These are phyloP conservation scores for Zychaea mexicana DNA, from an alignment of 371 early-diverging fungal genomes.

Conservation along the genomic window DNA sequence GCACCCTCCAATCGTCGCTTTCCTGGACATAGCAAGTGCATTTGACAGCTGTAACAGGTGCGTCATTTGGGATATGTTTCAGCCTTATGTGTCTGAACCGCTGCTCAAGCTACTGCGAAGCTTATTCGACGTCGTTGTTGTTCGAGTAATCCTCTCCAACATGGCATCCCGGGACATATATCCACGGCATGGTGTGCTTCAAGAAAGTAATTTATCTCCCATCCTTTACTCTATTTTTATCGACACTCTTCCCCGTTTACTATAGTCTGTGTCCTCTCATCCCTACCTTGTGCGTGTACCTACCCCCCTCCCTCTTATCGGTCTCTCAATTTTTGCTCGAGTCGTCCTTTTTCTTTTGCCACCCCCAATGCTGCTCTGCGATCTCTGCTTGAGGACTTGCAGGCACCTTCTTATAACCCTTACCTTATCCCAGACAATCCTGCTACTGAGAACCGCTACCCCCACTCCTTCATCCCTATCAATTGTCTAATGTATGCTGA, in stretches of 20 bases:
- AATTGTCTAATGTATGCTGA: constrained; percentile 29
- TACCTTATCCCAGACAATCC: neutral
- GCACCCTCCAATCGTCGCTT: constrained; percentile 10
- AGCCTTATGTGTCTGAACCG: neutral
- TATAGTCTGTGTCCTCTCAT: neutral
- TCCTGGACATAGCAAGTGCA: constrained; percentile 28
- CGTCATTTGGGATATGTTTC: constrained; percentile 14
- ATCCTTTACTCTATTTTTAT: constrained; percentile 28
- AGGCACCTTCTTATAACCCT: neutral
- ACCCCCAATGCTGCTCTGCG: neutral
- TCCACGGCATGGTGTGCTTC: constrained; percentile 21
- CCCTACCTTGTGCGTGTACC: neutral
- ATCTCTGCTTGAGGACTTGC: neutral
- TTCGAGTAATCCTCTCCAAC: constrained; percentile 12
- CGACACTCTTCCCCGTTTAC: constrained; percentile 14
- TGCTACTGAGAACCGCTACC: neutral
- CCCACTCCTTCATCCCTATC: neutral
- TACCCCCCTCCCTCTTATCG: too few species aligned
- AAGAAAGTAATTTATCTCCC: constrained; percentile 27
- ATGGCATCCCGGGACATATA: constrained; percentile 6
- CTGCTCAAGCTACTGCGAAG: constrained; percentile 9
- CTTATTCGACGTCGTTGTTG: constrained; percentile 16
- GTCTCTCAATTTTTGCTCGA: neutral
- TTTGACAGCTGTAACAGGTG: constrained; percentile 18
- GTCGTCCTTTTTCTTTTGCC: neutral